Evolutionary conservation across 2,329 filamentous ascomycete species (phyloP).

Genomic region (Fusarium redolens): DNA sequence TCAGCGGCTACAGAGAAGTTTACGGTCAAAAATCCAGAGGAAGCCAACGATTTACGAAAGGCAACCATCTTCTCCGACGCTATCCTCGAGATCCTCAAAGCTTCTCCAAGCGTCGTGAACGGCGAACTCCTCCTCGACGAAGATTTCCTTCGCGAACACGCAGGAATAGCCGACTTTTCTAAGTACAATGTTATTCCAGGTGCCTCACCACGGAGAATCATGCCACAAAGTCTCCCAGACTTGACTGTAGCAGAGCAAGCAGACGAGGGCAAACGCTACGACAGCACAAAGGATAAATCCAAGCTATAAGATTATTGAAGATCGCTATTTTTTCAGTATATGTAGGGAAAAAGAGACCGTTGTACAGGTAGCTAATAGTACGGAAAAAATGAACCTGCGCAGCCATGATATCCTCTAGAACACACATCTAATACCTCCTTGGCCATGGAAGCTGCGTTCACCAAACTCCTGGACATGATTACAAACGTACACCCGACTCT

Average conservation of each 20-base stretch:
- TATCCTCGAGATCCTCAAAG: constrained; percentile 75
- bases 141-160: constrained; percentile 77
- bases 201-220: constrained; percentile 75
- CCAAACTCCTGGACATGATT: constrained; percentile 40
- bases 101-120: constrained; percentile 72
- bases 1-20: constrained; percentile 76
- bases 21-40: constrained; percentile 56
- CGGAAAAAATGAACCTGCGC: constrained; percentile 18
- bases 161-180: constrained; percentile 75
- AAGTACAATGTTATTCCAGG: constrained; percentile 78
- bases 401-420: constrained; percentile 40
- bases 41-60: constrained; percentile 71
- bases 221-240: constrained; percentile 77
- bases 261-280: constrained; percentile 78
- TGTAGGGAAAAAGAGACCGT: constrained; percentile 12
- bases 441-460: constrained; percentile 21
- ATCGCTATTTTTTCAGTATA: constrained; percentile 20
- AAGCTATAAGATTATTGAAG: constrained; percentile 51
- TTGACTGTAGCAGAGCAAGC: constrained; percentile 80
- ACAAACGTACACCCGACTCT: constrained; percentile 36
- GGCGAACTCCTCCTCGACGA: constrained; percentile 81
- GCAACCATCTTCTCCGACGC: constrained; percentile 83
- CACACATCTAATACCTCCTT: constrained; percentile 40
- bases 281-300: constrained; percentile 65
- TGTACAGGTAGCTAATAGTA: constrained; percentile 36